A percentile compares a stretch with the other conserved stretches of the same genome.
These are phyloP conservation scores for Gremmenia infestans DNA, from an alignment of 2,329 filamentous ascomycete species.

Conservation along the genomic window DNA sequence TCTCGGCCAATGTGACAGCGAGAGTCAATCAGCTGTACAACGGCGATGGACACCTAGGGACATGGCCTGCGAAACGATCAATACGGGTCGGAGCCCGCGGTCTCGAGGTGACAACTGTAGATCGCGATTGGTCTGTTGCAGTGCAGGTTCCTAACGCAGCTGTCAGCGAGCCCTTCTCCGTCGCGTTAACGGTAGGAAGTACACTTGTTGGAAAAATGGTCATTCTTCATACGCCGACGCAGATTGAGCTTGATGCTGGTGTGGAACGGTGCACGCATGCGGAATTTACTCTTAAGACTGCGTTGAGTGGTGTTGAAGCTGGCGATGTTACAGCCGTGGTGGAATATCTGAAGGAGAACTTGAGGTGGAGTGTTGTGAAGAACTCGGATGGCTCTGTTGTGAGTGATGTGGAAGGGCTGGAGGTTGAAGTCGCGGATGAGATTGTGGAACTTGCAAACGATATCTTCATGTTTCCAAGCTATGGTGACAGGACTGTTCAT, in stretches of 20 bases:
- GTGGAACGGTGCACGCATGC: not conserved
- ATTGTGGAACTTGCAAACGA: not conserved
- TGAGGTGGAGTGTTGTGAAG: not conserved
- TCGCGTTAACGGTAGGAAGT: not conserved
- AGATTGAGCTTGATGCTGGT: not conserved
- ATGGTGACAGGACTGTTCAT: conserved; percentile 2
- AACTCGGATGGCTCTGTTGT: not conserved
- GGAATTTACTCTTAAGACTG: not conserved
- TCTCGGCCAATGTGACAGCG: conserved; percentile 56
- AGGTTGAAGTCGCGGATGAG: conserved; percentile 2
- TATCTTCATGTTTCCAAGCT: conserved; percentile 4
- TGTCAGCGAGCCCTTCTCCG: not conserved
- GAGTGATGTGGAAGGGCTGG: not conserved
- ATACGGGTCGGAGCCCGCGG: not conserved
- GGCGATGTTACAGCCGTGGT: not conserved
- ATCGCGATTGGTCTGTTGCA: not conserved
- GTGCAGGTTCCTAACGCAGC: not conserved
- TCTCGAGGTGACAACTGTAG: not conserved
- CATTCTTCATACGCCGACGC: not conserved
- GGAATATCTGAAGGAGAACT: not conserved
- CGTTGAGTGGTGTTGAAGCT: not conserved
- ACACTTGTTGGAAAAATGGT: not conserved
- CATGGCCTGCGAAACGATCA: not conserved
- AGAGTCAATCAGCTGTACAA: conserved; percentile 50
- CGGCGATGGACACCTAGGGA: not conserved